Conservation (phyloP, 2,329 filamentous ascomycete species). For the Epichloe coenophiala region DNA sequence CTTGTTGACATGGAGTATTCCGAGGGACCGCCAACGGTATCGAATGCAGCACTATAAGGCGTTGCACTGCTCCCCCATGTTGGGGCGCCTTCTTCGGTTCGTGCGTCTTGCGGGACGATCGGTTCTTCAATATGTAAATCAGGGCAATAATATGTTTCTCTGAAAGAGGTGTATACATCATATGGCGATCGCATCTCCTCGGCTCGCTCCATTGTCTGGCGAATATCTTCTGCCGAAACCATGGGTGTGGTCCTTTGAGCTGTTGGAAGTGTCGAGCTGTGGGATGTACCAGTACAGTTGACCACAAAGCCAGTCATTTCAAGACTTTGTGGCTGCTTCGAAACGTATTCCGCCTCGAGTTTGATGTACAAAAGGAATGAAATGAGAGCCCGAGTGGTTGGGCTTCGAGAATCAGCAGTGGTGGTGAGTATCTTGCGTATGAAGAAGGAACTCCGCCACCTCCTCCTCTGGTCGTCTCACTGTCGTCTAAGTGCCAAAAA, state of each 20-base stretch:
- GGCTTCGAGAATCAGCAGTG: neutral
- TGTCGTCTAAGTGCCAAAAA: neutral
- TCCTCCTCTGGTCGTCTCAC: neutral
- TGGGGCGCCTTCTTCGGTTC: neutral
- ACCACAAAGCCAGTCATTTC: neutral
- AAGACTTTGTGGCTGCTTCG: neutral
- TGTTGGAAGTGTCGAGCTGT: neutral
- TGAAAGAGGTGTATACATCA: neutral
- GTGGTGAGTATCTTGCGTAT: neutral
- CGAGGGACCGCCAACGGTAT: conserved; percentile 6
- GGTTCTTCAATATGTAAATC: conserved; percentile 1
- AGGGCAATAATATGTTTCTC: conserved; percentile 2
- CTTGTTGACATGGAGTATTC: conserved; percentile 11
- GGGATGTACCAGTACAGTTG: neutral
- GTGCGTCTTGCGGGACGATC: neutral
- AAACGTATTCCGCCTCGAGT: neutral
- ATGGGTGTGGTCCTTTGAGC: neutral
- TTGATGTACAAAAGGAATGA: neutral
- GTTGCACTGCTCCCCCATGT: conserved; percentile 7
- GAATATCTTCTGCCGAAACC: neutral
- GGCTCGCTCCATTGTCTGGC: neutral
- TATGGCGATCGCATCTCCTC: neutral
- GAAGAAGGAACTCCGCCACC: neutral
- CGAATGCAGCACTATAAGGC: conserved; percentile 6
- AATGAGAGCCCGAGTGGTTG: neutral